Percentiles rank a stretch among this genome's conserved stretches.
Conservation (phyloP, 1,284 basidiomycete genomes). For the Tranzscheliella williamsii region DNA sequence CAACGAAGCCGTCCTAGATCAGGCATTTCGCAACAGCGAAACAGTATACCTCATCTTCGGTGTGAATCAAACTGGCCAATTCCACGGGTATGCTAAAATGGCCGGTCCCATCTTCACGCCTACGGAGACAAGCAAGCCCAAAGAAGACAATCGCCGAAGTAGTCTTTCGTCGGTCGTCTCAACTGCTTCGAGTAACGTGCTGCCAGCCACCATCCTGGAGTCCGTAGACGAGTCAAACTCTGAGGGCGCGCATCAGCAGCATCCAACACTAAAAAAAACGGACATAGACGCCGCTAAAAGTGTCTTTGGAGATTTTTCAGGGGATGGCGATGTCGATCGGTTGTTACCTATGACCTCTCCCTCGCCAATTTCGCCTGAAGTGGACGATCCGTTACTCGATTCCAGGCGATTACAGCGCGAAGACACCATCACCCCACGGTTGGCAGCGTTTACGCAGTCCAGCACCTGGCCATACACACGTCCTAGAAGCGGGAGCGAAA, state of each 20-base stretch:
- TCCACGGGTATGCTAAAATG: slow-evolving; percentile 61
- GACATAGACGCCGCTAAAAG: slow-evolving; percentile 20
- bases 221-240: slow-evolving; percentile 9
- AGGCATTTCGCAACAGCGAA: slow-evolving; percentile 83
- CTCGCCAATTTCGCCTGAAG: slow-evolving; percentile 15
- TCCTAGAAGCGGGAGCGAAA: too few relatives aligned
- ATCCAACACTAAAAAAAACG: slow-evolving; percentile 13
- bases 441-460: slow-evolving; percentile 10
- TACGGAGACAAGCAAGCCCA: slow-evolving; percentile 11
- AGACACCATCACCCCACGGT: slow-evolving; percentile 27
- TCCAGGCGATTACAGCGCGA: slow-evolving; percentile 6
- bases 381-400: slow-evolving; percentile 6
- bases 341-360: slow-evolving; percentile 33
- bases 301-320: slow-evolving; percentile 3
- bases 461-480: slow-evolving; percentile 36
- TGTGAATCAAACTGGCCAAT: slow-evolving; percentile 79
- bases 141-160: slow-evolving; percentile 20
- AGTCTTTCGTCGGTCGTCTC: slow-evolving; percentile 20
- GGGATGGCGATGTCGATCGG: neutral
- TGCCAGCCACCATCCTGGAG: slow-evolving; percentile 8
- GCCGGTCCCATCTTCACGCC: slow-evolving; percentile 42
- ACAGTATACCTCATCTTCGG: slow-evolving; percentile 87
- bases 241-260: slow-evolving; percentile 2
- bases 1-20: slow-evolving; percentile 77
- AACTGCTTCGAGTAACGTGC: slow-evolving; percentile 4